Percentiles rank a stretch among this genome's conserved stretches.
Conservation (phyloP, 148 eudicot genomes). For the Amaranthus cruentus region DNA sequence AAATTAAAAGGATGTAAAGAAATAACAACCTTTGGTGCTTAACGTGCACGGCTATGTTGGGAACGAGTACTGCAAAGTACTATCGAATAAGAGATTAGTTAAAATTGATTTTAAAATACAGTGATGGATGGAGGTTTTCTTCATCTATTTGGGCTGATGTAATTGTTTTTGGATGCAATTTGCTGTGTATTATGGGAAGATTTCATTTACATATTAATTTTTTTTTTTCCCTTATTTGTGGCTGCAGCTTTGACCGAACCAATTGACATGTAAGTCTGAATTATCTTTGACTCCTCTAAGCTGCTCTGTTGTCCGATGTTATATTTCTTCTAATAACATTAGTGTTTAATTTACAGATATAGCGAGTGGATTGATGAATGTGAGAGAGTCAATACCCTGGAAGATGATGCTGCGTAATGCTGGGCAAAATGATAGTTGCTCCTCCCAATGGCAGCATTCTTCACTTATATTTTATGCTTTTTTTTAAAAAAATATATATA, state of each 20-base stretch:
- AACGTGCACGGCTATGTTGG: too few relatives aligned
- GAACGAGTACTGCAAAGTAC: too few relatives aligned
- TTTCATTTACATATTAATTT: neutral
- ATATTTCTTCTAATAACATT: neutral
- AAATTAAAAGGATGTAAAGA: too few relatives aligned
- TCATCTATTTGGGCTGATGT: too few relatives aligned
- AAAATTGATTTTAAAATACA: too few relatives aligned
- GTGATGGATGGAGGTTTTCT: too few relatives aligned
- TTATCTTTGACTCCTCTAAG: neutral
- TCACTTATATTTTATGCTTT: constrained; percentile 9
- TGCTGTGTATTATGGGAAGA: neutral
- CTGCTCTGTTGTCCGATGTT: neutral
- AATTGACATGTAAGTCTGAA: constrained; percentile 72
- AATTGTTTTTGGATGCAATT: neutral
- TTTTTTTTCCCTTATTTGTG: neutral
- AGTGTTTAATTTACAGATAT: constrained; percentile 47
- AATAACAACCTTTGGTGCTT: too few relatives aligned
- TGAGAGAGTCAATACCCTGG: constrained; percentile 78
- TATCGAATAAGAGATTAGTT: too few relatives aligned
- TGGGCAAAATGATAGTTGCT: constrained; percentile 13
- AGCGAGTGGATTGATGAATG: constrained; percentile 99
- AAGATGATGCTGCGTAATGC: constrained; percentile 51
- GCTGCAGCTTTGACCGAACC: constrained; percentile 83
- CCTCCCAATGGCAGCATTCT: constrained; percentile 5
- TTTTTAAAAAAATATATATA: neutral